These are phyloP conservation scores for Ogataea polymorpha DNA, from an alignment of 805 yeast genomes.

Conservation along the genomic window DNA sequence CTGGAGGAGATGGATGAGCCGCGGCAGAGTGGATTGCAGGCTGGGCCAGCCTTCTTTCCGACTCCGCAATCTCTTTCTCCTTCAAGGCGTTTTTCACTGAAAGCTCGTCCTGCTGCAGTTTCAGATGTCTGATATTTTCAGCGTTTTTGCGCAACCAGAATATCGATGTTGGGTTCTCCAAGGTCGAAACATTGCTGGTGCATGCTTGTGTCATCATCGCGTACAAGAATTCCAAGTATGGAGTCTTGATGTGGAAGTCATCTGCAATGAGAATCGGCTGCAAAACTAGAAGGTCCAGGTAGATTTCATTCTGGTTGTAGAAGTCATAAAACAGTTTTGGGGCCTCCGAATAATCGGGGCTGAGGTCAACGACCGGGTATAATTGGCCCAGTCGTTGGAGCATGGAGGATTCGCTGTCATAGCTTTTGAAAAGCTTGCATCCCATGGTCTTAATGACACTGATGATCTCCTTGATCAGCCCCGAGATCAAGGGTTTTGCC, in stretches of 20 bases:
- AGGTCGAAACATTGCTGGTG: constrained; percentile 42
- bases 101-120: constrained; percentile 26
- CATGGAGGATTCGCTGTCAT: constrained; percentile 62
- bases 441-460: constrained; percentile 76
- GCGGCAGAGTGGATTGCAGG: constrained; percentile 9
- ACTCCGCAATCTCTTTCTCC: constrained; percentile 24
- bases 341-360: constrained; percentile 39
- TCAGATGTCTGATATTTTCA: constrained; percentile 29
- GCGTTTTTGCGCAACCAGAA: constrained; percentile 34
- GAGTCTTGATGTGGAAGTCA: constrained; percentile 80
- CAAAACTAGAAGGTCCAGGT: constrained; percentile 71
- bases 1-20: constrained; percentile 6
- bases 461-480: constrained; percentile 70
- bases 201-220: constrained; percentile 68
- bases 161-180: constrained; percentile 28
- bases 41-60: constrained; percentile 27
- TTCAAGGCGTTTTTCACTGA: constrained; percentile 27
- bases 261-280: constrained; percentile 91
- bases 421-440: constrained; percentile 65
- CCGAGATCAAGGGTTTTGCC: constrained; percentile 82
- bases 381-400: constrained; percentile 49
- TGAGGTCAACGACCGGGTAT: constrained; percentile 35
- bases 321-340: constrained; percentile 69
- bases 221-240: constrained; percentile 84
- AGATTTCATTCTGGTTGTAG: constrained; percentile 52